Evolutionary conservation across 805 yeast genomes (phyloP), one percentile per base, ranked within the genome.

Genomic region (Lipomyces lipofer): DNA sequence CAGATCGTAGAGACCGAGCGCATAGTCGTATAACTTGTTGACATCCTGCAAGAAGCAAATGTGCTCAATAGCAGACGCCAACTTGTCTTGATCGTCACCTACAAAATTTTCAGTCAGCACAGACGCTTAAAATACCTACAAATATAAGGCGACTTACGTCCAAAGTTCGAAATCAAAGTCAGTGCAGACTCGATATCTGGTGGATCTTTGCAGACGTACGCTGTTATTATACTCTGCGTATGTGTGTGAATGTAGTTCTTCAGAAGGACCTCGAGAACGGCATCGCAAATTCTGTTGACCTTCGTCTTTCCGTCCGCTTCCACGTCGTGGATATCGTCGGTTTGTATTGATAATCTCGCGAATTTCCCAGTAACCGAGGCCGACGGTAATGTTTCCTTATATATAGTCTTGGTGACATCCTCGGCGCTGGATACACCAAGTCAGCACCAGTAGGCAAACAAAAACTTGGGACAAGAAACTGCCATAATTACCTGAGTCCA

Each of bases 1-100:
- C 39, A 94, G 83, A 67, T 94, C 86, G 66, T 94, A 94, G 19
- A 86, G 73, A 1, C 95, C 86, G 54, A 94, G 77, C 0, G 97
- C 86, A 17, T 84, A 83, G 45, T 83, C 78, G 71, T 92, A 94
- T 19, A 94, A 76, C 56, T 80, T 74, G 66, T 89, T 89, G 33
- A 90, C 95, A 70, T 92, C 99, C 66, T 86, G 89, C 54, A 94
- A 73, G 76, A 92, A 92, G 64, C 96, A 88, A 52, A 94, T 73
- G 66, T 94, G 97, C 39, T 88, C 83, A 25, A 92, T 81, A 2
- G 88, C 77, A 33, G 60, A 21, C 19, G 33, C 43, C 46, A 52
- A 21, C 47, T 39, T 40, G 10, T 40, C 53, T 30, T 28, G 47
- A 40, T 49, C 51, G 32, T 53, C 48, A 25, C 43, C 48, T 43